Conservation (phyloP, 371 early-diverging fungal genomes). For the Parasitella parasitica region DNA sequence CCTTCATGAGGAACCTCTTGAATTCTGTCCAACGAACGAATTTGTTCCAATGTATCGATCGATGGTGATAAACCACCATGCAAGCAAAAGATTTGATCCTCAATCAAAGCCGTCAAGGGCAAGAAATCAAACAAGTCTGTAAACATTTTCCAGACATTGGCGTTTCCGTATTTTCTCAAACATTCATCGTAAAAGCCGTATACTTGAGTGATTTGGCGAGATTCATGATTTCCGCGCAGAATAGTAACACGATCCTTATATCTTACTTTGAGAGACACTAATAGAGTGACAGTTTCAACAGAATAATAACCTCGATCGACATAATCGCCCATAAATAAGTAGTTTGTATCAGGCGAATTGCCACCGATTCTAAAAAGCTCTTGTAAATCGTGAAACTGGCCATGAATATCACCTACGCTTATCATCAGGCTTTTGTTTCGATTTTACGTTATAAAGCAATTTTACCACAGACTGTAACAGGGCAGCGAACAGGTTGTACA, state of each 20-base stretch:
- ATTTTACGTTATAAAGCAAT: too few species aligned
- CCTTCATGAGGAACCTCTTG: slow-evolving; percentile 99
- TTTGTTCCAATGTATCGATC: slow-evolving; percentile 95
- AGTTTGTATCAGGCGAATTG: slow-evolving; percentile 95
- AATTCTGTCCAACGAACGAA: slow-evolving; percentile 94
- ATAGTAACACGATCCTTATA: slow-evolving; percentile 97
- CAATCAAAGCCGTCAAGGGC: slow-evolving; percentile 90
- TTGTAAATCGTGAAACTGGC: slow-evolving; percentile 98
- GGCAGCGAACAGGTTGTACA: slow-evolving; percentile 93
- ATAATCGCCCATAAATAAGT: slow-evolving; percentile 99
- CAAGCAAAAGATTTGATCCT: slow-evolving; percentile 87
- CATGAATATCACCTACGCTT: slow-evolving; percentile 84
- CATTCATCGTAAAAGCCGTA: slow-evolving; percentile 98
- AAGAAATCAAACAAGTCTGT: slow-evolving; percentile 98
- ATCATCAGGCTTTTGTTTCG: slow-evolving; percentile 6
- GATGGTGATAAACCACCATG: slow-evolving; percentile 99
- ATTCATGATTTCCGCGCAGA: slow-evolving; percentile 99
- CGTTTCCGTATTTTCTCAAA: slow-evolving; percentile 96
- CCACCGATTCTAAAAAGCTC: slow-evolving; percentile 98
- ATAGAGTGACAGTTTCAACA: slow-evolving; percentile 94
- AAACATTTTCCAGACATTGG: slow-evolving; percentile 99
- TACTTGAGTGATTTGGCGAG: slow-evolving; percentile 97
- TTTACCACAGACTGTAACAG: slow-evolving; percentile 95
- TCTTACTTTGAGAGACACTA: slow-evolving; percentile 93
- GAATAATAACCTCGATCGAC: slow-evolving; percentile 99